These are phyloP conservation scores for Coemansia sp. DNA, from an alignment of 192 early-diverging fungal species.

Conservation along the genomic window DNA sequence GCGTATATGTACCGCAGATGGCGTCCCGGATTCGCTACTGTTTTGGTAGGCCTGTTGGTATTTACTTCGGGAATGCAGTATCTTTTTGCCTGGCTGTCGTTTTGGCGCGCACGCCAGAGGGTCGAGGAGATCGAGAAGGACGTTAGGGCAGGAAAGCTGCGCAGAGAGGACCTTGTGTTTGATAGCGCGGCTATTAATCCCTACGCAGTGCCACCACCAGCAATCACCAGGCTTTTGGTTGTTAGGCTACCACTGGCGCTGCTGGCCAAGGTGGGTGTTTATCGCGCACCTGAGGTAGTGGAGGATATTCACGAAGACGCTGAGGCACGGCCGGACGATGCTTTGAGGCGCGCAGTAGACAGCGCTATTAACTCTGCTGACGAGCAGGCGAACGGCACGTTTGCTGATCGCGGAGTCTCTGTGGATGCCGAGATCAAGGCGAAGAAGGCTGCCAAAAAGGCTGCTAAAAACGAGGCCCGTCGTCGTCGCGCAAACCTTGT, in stretches of 20 bases:
- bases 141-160: too few relatives aligned
- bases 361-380: slow-evolving; percentile 10
- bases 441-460: slow-evolving; percentile 47
- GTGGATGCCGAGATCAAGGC: slow-evolving; percentile 24
- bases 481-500: slow-evolving; percentile 41
- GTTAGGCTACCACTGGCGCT: slow-evolving; percentile 21
- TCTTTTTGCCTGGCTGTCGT: slow-evolving; percentile 58
- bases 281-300: slow-evolving; percentile 17
- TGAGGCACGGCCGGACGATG: slow-evolving; percentile 12
- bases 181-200: slow-evolving; percentile 51
- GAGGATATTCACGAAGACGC: slow-evolving; percentile 1
- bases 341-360: slow-evolving; percentile 12
- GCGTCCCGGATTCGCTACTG: slow-evolving; percentile 65
- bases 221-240: slow-evolving; percentile 27
- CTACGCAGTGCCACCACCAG: slow-evolving; percentile 39
- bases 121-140: slow-evolving; percentile 46
- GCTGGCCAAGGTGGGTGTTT: too few relatives aligned
- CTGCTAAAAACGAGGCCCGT: slow-evolving; percentile 42
- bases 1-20: slow-evolving; percentile 71
- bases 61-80: slow-evolving; percentile 65
- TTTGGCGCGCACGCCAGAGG: slow-evolving; percentile 58
- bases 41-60: slow-evolving; percentile 54
- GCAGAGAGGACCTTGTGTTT: too few relatives aligned
- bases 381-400: background rate
- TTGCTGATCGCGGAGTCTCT: background rate